A percentile compares a stretch with the other conserved stretches of the same genome.
Evolutionary conservation across 2,329 filamentous ascomycete species (phyloP).

Genomic region (Pseudodiploospora longispora): DNA sequence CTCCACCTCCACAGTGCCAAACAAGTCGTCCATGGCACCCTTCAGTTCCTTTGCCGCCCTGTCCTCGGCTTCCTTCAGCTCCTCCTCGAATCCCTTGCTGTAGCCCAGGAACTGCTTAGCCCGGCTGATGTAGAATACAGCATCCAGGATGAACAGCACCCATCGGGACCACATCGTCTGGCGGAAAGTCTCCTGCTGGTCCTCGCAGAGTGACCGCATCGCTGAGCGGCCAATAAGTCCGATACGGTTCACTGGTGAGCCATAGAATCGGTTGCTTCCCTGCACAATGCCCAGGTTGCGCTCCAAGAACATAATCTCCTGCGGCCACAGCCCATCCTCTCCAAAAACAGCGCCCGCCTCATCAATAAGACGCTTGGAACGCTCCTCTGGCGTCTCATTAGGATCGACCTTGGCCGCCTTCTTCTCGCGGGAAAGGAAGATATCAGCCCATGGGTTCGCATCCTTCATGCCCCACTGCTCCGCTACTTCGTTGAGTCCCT

Average conservation of each 20-base stretch:
- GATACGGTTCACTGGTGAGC: constrained; percentile 4
- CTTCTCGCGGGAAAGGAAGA: constrained; percentile 5
- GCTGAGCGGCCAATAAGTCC: constrained; percentile 7
- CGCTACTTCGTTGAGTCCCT: constrained; percentile 3
- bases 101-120: constrained; percentile 6
- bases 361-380: neutral
- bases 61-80: constrained; percentile 7
- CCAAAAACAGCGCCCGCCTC: constrained; percentile 3
- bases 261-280: constrained; percentile 5
- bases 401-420: neutral
- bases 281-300: constrained; percentile 5
- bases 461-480: constrained; percentile 5
- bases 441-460: constrained; percentile 4
- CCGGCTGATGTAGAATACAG: constrained; percentile 4
- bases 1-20: too few relatives aligned
- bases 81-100: constrained; percentile 4
- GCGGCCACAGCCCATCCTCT: constrained; percentile 2
- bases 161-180: constrained; percentile 2
- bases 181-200: neutral
- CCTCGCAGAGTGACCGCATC: constrained; percentile 3
- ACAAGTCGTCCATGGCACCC: neutral
- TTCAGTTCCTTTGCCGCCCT: constrained; percentile 6
- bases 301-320: constrained; percentile 4
- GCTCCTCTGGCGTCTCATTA: constrained; percentile 4
- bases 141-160: constrained; percentile 6